Base-by-base conservation (phyloP, 192 early-diverging fungal species). In the Coemansia sp. region DNA sequence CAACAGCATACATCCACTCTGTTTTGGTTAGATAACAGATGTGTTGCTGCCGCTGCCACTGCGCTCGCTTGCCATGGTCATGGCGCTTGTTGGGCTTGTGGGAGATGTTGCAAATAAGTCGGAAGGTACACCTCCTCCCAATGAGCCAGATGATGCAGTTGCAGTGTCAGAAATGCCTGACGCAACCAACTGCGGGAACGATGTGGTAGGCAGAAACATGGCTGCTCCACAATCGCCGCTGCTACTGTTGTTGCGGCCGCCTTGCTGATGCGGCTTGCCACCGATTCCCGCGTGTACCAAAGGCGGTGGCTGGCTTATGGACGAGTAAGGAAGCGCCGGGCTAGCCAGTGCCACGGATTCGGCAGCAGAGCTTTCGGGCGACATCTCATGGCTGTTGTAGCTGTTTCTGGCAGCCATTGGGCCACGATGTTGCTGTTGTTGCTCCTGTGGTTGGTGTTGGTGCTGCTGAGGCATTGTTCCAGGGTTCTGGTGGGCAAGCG, bases 401-500 rank as follows among this genome's bases (percentile, higher is more conserved):
- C 51, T 13, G 51, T 26, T 54, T 21, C 51, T 22, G 12, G 21
- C 22, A 54, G 51, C 19, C 18, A 26, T 22, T 3, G 51, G 8
- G 51, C 8, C 51, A 26, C 26, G 51, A 8, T 54, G 51, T 1
- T 54, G 48, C n/a, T 49, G 62, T 37, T 46, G 55, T 2, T 37
- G 21, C 43, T 54, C n/a, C n/a, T 49, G 62, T 37, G 39, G 55
- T 2, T 37, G 21, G 21, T 68, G 66, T 26, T 61, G 21, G 21
- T 68, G 66, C n/a, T 61, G 54, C 10, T 56, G 57, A 0, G 36
- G n/a, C 37, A 59, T 59, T 39, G 39, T n/a, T 16, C 36, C 13
- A 37, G 32, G 8, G 63, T 42, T 41, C 54, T 74, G 72, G 56
- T 67, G 68, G 26, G 19, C 46, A 1, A 78, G 59, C 52, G 65